Conservation (phyloP, 768 basidiomycete genomes). For the Stropharia rugosoannulata region DNA sequence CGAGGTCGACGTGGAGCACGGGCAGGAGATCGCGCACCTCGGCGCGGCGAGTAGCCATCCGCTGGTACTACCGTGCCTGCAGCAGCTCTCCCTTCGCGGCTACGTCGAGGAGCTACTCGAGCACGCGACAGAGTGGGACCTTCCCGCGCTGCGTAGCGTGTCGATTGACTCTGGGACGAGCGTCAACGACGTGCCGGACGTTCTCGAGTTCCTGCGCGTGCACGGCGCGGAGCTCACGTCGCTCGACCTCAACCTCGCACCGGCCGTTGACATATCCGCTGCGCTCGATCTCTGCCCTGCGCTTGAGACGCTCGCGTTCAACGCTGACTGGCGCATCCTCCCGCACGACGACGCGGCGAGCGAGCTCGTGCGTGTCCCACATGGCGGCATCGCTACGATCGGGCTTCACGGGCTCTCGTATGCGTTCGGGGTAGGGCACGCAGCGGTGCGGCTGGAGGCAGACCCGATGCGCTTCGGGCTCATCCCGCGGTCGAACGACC, state of each 20-base stretch:
- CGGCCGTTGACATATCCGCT: constrained; percentile 51
- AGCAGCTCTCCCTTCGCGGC: constrained; percentile 64
- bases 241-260: constrained; percentile 65
- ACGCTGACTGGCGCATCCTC: constrained; percentile 67
- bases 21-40: constrained; percentile 39
- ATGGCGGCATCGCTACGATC: constrained; percentile 54
- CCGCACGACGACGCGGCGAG: constrained; percentile 32
- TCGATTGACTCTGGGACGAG: constrained; percentile 52
- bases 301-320: constrained; percentile 66
- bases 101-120: constrained; percentile 66
- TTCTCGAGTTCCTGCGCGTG: constrained; percentile 52
- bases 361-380: constrained; percentile 50
- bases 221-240: constrained; percentile 60
- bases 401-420: constrained; percentile 69
- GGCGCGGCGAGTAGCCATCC: constrained; percentile 61
- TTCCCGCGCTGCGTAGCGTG: constrained; percentile 59
- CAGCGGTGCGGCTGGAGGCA: constrained; percentile 37
- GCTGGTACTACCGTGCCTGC: constrained; percentile 52
- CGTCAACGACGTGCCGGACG: constrained; percentile 54
- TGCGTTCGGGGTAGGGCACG: constrained; percentile 67
- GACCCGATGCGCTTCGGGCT: constrained; percentile 45
- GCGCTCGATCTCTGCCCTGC: constrained; percentile 65
- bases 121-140: constrained; percentile 63
- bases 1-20: constrained; percentile 35
- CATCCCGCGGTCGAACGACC: constrained; percentile 59